Conservation (phyloP, 176 grass and related monocot species). For the Melocanna baccifera region DNA sequence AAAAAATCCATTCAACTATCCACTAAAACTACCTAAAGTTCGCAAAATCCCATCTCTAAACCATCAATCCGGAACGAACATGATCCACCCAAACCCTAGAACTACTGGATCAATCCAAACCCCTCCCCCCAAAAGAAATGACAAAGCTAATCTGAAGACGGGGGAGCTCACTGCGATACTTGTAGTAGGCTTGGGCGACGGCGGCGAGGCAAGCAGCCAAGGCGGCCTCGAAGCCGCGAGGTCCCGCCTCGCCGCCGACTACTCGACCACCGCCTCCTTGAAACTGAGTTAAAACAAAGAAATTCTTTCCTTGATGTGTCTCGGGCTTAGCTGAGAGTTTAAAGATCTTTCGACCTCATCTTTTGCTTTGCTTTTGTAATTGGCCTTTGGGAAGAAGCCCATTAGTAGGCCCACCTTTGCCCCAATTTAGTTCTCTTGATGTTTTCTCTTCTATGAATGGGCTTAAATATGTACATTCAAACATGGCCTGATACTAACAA, state of each 20-base stretch:
- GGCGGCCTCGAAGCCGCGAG: slow-evolving; percentile 30
- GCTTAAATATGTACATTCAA: neutral
- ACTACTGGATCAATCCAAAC: neutral
- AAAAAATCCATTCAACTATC: neutral
- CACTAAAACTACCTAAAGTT: slow-evolving; percentile 10
- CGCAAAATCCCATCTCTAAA: neutral
- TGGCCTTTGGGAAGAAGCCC: too few relatives aligned
- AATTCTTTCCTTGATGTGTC: neutral
- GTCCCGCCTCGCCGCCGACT: slow-evolving; percentile 29
- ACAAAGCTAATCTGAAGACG: neutral
- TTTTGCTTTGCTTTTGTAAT: neutral
- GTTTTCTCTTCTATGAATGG: too few relatives aligned
- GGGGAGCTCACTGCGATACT: slow-evolving; percentile 73
- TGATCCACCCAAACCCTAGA: neutral
- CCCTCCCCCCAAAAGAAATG: neutral
- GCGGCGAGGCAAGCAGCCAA: slow-evolving; percentile 41
- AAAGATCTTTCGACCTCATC: neutral
- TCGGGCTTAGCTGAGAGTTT: too few relatives aligned
- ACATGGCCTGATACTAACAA: neutral
- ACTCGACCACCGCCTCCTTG: neutral
- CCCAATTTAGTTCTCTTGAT: neutral
- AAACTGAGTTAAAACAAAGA: neutral
- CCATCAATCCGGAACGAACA: neutral
- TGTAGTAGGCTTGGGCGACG: slow-evolving; percentile 64
- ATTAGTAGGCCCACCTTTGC: too few relatives aligned